A percentile compares a stretch with the other conserved stretches of the same genome.
Evolutionary conservation across 2,329 filamentous ascomycete species (phyloP).

Genomic region (Colletotrichum graminicola): DNA sequence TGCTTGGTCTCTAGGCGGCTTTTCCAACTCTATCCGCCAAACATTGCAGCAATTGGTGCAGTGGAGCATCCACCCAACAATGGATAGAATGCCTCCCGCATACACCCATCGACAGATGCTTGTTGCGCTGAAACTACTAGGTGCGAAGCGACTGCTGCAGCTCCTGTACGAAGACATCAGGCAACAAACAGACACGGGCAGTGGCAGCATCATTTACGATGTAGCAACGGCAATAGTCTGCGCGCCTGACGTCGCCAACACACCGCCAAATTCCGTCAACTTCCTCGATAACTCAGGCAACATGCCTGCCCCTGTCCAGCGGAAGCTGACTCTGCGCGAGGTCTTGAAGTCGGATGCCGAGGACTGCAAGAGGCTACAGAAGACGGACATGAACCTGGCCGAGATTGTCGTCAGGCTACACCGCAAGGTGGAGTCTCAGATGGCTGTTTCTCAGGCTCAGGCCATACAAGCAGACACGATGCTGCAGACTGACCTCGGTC

Average conservation of each 20-base stretch:
- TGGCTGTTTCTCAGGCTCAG: slow-evolving; percentile 56
- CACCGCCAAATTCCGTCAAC: slow-evolving; percentile 50
- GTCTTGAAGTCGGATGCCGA: slow-evolving; percentile 70
- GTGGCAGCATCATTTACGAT: slow-evolving; percentile 74
- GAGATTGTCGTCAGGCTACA: slow-evolving; percentile 74
- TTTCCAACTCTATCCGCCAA: slow-evolving; percentile 69
- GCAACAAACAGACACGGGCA: slow-evolving; percentile 69
- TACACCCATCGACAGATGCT: slow-evolving; percentile 82
- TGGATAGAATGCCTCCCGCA: slow-evolving; percentile 69
- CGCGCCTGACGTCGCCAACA: slow-evolving; percentile 69
- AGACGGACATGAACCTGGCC: slow-evolving; percentile 67
- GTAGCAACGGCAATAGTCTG: slow-evolving; percentile 77
- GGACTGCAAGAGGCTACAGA: slow-evolving; percentile 67
- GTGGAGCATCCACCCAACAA: slow-evolving; percentile 72
- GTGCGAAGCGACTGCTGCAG: slow-evolving; percentile 70
- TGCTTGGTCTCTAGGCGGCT: slow-evolving; percentile 72
- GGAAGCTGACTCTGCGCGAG: slow-evolving; percentile 68
- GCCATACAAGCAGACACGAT: slow-evolving; percentile 56
- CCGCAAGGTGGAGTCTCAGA: slow-evolving; percentile 74
- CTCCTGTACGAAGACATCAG: slow-evolving; percentile 77
- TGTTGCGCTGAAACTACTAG: slow-evolving; percentile 70
- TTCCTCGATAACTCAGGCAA: slow-evolving; percentile 53
- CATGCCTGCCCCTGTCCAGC: slow-evolving; percentile 55
- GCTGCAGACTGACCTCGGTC: slow-evolving; percentile 57
- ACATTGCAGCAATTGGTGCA: slow-evolving; percentile 73